phyloP scores from a whole-genome alignment of 2,329 filamentous ascomycete species.

The Sphaerostilbella broomeana region DNA sequence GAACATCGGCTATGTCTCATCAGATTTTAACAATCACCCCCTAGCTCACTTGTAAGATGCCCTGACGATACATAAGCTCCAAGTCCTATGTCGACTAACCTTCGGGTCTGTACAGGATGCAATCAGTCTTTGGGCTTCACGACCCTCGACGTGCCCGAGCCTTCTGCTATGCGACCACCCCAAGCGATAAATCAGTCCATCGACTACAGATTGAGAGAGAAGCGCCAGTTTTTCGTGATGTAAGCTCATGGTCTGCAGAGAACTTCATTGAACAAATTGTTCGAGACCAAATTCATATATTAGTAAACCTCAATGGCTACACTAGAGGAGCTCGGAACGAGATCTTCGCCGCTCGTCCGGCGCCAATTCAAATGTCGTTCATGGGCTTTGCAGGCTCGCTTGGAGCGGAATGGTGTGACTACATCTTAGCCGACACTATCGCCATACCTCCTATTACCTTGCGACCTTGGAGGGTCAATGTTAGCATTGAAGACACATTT shows the following conservation, averaged over 20 bases:
- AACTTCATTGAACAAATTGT: conserved; percentile 80
- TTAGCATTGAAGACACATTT: conserved; percentile 65
- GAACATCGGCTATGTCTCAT: conserved; percentile 94
- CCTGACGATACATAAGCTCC: too few relatives aligned
- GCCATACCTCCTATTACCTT: conserved; percentile 79
- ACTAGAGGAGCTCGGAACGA: conserved; percentile 95
- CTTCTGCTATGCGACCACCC: conserved; percentile 92
- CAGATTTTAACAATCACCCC: conserved; percentile 98
- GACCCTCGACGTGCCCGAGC: conserved; percentile 67
- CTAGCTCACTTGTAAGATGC: conserved; percentile 68
- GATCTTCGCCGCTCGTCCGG: conserved; percentile 88
- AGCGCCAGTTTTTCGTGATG: conserved; percentile 84
- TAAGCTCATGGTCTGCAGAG: conserved; percentile 79
- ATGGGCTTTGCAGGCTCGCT: conserved; percentile 98
- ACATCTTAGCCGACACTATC: conserved; percentile 82
- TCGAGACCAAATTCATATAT: conserved; percentile 81
- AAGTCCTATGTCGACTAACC: too few relatives aligned
- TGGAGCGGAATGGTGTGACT: conserved; percentile 97
- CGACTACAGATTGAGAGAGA: conserved; percentile 89
- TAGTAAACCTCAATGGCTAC: conserved; percentile 97
- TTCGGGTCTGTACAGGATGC: conserved; percentile 65
- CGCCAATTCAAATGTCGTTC: conserved; percentile 98
- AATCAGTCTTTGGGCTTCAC: conserved; percentile 94
- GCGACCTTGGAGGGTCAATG: conserved; percentile 69
- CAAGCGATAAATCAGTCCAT: conserved; percentile 82